Conservation (phyloP, 768 basidiomycete species). For the Arthromyces matolae region DNA sequence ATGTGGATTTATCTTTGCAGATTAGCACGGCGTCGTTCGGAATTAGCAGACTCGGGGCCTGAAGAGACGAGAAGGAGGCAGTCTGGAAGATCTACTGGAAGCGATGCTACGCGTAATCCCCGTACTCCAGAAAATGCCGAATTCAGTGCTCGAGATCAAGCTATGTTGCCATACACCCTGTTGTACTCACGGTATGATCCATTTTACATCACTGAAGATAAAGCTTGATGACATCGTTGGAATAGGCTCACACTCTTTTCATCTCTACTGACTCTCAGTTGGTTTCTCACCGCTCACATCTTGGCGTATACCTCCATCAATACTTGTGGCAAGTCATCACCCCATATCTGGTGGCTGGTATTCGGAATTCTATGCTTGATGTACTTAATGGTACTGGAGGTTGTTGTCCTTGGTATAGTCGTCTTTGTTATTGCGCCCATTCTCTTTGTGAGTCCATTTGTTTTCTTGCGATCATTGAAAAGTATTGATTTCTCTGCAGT, state of each 20-base stretch:
- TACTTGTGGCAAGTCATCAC: slow-evolving; percentile 68
- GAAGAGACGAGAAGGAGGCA: background rate
- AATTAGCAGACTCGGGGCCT: background rate
- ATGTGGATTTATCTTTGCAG: slow-evolving; percentile 7
- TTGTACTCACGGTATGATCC: slow-evolving; percentile 38
- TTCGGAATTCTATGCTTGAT: slow-evolving; percentile 78
- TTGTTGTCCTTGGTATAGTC: slow-evolving; percentile 68
- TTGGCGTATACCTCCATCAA: slow-evolving; percentile 73
- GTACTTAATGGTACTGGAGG: slow-evolving; percentile 68
- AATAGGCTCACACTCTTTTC: slow-evolving; percentile 58
- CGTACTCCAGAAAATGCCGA: slow-evolving; percentile 1
- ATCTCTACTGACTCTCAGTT: slow-evolving; percentile 69
- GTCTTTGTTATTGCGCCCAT: slow-evolving; percentile 79
- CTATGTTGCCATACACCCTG: slow-evolving; percentile 16
- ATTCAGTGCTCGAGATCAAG: slow-evolving; percentile 1
- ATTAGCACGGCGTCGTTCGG: slow-evolving; percentile 11
- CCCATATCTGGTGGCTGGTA: slow-evolving; percentile 84
- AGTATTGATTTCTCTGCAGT: slow-evolving; percentile 30
- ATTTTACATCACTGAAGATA: slow-evolving; percentile 22
- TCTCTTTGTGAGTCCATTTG: slow-evolving; percentile 57
- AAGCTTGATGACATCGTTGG: background rate
- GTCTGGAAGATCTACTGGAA: background rate
- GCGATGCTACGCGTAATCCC: slow-evolving; percentile 1
- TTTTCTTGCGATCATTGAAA: background rate
- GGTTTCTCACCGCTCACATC: slow-evolving; percentile 82